phyloP scores from a whole-genome alignment of 495 filamentous ascomycete species.

The Penicillium coffeae region DNA sequence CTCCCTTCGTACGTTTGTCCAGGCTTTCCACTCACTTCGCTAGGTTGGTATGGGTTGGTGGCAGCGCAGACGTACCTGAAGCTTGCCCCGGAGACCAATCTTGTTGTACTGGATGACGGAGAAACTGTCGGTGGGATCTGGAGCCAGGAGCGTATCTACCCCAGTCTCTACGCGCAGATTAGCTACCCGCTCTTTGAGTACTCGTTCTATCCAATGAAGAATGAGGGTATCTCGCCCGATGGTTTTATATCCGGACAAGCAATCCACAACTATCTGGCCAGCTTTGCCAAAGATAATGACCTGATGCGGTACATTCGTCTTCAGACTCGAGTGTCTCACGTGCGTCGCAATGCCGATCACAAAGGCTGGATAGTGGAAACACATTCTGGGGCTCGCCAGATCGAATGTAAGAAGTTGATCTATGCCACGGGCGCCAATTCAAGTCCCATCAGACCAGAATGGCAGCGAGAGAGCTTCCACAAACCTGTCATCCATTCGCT shows the following conservation, averaged over 20 bases:
- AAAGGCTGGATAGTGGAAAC: background rate
- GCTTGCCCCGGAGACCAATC: constrained; percentile 30
- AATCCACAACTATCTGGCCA: constrained; percentile 16
- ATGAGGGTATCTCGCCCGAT: constrained; percentile 7
- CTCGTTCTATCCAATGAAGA: constrained; percentile 16
- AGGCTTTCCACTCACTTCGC: background rate
- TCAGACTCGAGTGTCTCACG: constrained; percentile 9
- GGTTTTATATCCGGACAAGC: constrained; percentile 13
- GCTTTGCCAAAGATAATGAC: constrained; percentile 17
- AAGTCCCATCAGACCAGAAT: background rate
- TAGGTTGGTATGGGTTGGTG: constrained; percentile 42
- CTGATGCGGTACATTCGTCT: constrained; percentile 14
- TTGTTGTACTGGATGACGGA: constrained; percentile 40
- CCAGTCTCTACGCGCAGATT: constrained; percentile 24
- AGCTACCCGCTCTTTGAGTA: constrained; percentile 17
- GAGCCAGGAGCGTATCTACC: constrained; percentile 51
- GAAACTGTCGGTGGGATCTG: constrained; percentile 56
- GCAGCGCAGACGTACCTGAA: constrained; percentile 54
- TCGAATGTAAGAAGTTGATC: background rate
- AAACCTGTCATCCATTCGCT: background rate
- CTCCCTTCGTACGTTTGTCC: no score
- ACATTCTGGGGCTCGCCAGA: background rate
- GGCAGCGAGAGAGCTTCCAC: background rate
- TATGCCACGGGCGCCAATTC: background rate
- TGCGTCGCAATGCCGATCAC: background rate